Conservation (phyloP, 176 grass and related monocot genomes). For the Zoysia japonica region DNA sequence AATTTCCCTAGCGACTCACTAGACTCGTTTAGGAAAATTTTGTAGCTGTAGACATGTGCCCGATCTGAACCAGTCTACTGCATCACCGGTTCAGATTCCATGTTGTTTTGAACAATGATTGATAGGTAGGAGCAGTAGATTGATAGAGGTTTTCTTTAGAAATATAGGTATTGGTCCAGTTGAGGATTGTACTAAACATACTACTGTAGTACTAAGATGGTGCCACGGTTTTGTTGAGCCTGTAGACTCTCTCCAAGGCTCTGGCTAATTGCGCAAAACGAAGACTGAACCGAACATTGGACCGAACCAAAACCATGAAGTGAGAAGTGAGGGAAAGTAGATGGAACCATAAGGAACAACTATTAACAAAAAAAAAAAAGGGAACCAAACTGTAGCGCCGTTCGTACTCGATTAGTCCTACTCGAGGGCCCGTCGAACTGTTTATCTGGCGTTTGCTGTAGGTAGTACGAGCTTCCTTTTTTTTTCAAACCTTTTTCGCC, state of each 20-base stretch:
- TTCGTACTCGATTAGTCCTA: neutral
- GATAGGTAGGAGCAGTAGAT: neutral
- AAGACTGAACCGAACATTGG: conserved; percentile 5
- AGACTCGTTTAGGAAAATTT: neutral
- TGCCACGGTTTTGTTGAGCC: neutral
- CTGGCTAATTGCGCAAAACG: neutral
- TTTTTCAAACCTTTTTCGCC: conserved; percentile 8
- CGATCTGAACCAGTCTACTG: neutral
- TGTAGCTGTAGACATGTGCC: neutral
- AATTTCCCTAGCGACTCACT: neutral
- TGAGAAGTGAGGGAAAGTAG: neutral
- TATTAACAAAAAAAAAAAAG: neutral
- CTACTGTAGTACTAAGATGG: neutral
- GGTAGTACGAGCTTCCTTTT: no score
- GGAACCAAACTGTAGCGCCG: neutral
- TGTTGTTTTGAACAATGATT: neutral
- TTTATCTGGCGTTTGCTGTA: conserved; percentile 3
- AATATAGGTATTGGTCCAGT: neutral
- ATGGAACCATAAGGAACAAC: neutral
- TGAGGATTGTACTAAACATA: neutral
- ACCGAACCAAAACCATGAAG: neutral
- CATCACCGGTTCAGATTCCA: no score
- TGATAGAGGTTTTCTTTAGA: neutral
- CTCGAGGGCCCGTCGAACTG: conserved; percentile 12
- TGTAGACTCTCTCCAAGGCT: neutral